Conservation (phyloP, 345 rosid genomes). For the Pistacia integerrima region DNA sequence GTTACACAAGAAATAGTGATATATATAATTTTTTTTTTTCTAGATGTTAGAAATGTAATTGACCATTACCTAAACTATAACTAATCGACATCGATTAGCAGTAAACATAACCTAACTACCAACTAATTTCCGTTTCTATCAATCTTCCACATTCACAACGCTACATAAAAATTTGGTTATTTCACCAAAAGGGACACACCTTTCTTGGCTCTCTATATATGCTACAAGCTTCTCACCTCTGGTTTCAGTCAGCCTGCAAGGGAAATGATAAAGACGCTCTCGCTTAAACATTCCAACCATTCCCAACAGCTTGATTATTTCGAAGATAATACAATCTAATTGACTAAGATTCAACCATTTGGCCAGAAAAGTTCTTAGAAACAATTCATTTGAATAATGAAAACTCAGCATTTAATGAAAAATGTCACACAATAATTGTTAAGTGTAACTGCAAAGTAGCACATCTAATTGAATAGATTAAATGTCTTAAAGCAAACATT, state of each 20-base stretch:
- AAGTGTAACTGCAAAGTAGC: too few species aligned
- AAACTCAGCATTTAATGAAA: too few species aligned
- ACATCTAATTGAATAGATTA: too few species aligned
- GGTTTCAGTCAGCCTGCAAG: conserved; percentile 13
- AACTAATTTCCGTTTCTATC: not conserved
- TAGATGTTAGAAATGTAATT: conserved; percentile 2
- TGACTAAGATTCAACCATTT: too few species aligned
- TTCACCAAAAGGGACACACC: conserved; percentile 10
- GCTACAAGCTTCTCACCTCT: not conserved
- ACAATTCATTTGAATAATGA: too few species aligned
- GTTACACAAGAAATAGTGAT: conserved; percentile 10
- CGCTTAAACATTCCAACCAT: not conserved
- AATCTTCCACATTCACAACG: not conserved
- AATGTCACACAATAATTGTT: too few species aligned
- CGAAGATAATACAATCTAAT: too few species aligned
- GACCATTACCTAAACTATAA: conserved; percentile 12
- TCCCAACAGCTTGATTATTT: too few species aligned
- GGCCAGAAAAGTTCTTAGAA: too few species aligned
- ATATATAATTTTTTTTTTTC: not conserved
- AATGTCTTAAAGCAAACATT: too few species aligned
- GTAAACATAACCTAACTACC: conserved; percentile 16
- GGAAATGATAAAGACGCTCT: not conserved
- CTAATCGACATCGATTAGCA: not conserved
- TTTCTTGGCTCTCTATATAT: not conserved
- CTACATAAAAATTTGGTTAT: not conserved